A percentile compares a stretch with the other conserved stretches of the same genome.
Conservation (phyloP, 2,329 filamentous ascomycete species). For the Pestalotiopsis sp. region DNA sequence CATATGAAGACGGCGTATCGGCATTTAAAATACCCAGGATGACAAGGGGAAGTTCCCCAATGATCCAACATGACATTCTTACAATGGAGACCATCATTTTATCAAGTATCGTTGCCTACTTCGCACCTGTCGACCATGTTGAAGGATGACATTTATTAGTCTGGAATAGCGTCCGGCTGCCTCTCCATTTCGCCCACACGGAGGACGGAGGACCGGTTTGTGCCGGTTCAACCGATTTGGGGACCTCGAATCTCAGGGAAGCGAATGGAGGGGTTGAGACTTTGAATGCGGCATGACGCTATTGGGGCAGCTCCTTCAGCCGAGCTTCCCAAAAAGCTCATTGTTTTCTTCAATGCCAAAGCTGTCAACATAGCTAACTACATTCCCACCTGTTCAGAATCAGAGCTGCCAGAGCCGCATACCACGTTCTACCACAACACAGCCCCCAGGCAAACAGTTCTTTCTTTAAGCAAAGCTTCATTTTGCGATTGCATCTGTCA, state of each 20-base stretch:
- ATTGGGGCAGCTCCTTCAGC: neutral
- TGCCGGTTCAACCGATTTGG: neutral
- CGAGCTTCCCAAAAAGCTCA: neutral
- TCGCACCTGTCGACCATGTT: too few relatives aligned
- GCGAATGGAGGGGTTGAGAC: neutral
- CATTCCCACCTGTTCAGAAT: neutral
- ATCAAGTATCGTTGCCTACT: too few relatives aligned
- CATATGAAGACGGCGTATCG: constrained; percentile 7
- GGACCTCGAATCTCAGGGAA: neutral
- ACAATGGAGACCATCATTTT: neutral
- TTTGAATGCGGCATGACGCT: neutral
- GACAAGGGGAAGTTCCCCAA: neutral
- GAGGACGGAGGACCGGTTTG: neutral
- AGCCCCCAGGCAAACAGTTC: neutral
- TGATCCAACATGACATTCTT: neutral
- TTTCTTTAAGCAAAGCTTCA: neutral
- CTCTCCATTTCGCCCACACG: neutral
- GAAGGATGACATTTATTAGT: too few relatives aligned
- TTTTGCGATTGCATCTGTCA: neutral
- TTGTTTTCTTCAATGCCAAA: neutral
- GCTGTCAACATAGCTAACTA: neutral
- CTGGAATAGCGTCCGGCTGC: neutral
- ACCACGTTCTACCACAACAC: neutral
- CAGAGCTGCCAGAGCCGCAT: neutral
- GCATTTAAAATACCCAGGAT: constrained; percentile 12